Base-by-base conservation (phyloP, 108 stramenopile genomes). In the Licmophora abbreviata region DNA sequence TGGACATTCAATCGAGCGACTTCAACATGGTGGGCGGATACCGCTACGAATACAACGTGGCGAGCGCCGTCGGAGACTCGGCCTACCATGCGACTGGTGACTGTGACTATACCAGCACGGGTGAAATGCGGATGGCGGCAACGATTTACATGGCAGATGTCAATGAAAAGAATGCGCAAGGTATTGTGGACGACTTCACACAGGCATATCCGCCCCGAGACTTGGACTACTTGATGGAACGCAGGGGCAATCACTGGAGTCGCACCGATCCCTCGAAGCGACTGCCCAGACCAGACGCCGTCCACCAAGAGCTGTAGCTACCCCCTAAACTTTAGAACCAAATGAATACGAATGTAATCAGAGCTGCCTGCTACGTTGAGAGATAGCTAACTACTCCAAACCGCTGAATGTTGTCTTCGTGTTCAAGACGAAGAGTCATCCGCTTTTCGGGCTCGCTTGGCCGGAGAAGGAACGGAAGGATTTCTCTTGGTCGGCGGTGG, bases 111-210 rank as follows among this genome's bases (percentile, higher is more conserved):
- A 40, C 20, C 20, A 5, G 18, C 15, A n/a, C 48, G 49, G 27
- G 25, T 5, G 61, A 62, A 44, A 84, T 80, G 76, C 55, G 76
- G 44, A 23, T 80, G 58, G 66, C 69, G 7, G 78, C 78, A 9
- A 79, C 76, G 15, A 37, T 80, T 15, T 76, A 78, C 25, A 60
- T 79, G 43, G 77, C 71, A 18, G 82, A 84, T 42, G 65, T 80
- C 35, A 68, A 72, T 35, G 54, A 67, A 14, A 44, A 54, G 6
- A 80, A 74, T 43, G 66, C 71, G 9, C 42, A 74, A 15, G 32
- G 54, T 29, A 58, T 69, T 38, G 48, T 58, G n/a, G 27, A 38
- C 4, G 69, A 64, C 30, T 59, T 49, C 18, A 71, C 69, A 0
- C 56, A 59, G 7, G 24, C 56, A 5, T 71, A 54, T 48, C 69